Base-by-base conservation (phyloP, 2,329 filamentous ascomycete genomes). In the Akanthomyces muscarius region DNA sequence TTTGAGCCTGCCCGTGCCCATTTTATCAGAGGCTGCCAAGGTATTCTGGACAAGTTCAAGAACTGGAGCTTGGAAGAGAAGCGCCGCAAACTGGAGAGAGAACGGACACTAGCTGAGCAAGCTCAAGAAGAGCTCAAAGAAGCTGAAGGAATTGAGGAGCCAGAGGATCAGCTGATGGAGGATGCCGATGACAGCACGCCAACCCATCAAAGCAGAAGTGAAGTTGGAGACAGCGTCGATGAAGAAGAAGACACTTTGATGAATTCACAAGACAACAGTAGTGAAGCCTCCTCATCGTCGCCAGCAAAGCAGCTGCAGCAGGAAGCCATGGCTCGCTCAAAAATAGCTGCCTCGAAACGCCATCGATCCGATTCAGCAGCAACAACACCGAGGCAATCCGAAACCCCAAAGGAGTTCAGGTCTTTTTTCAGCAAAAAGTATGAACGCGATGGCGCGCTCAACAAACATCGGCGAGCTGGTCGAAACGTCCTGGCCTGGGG, bases 41-140 rank as follows among this genome's bases (percentile, higher is more conserved):
- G 83, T 0, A 88, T 98, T 36, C 82, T 98, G 23, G 87, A 91
- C 66, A 98, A 97, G 73, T 98, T 97, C 73, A 85, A 87, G 57
- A 81, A 85, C 61, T 98, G 93, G 93, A 92, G 88, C 66, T 84
- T 93, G 65, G 91, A 96, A 72, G 95, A 99, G 75, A 96, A 93
- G 78, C 86, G 89, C 50, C 81, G 91, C 64, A 92, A 92, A 75
- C 77, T 86, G 3, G 89, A 92, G 70, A 91, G 88, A 70, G 91
- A 94, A 65, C 87, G 87, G 61, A 70, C 66, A 11, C 63, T 74
- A 5, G 75, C 72, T 10, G 71, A 75, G 54, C 70, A 72, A 36
- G 69, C 68, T 14, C 72, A 73, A 10, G 71, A 71, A n/a, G 70
- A 71, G 23, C 67, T 66, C n/a, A 68, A 70, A n/a, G 78, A 79